Evolutionary conservation across 2,329 filamentous ascomycete genomes (phyloP), one percentile per base, ranked within the genome.

Genomic region (Aspergillus viridinutans): DNA sequence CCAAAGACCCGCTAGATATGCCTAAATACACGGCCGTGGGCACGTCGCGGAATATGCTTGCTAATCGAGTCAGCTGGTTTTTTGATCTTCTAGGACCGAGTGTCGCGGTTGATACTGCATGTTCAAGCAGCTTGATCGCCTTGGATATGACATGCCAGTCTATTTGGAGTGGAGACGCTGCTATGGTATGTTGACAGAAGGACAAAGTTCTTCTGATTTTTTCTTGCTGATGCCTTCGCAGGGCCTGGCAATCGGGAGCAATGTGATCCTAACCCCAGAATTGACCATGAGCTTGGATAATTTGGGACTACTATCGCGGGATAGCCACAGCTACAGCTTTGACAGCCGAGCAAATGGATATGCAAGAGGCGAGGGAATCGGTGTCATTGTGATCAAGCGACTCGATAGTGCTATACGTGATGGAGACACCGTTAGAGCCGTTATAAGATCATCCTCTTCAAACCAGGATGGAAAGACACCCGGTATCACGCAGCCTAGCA

Each of bases 361-460:
- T 67, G 78, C 69, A 29, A 72, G 80, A 2, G 80, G 78, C 3
- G 83, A 85, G 53, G 81, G 81, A 1, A 64, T 81, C 10, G 75
- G 74, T 0, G 69, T 72, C 0, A 55, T 85, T 0, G 67, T 84
- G 1, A 58, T 85, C 0, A 85, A 84, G 65, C 71, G 65, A 2
- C 64, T 84, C 0, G 66, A 63, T 2, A 65, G 74, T 1, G 83
- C 83, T 0, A 52, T 84, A 2, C 61, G 53, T 0, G 73, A 79
- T 57, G 73, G 73, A 1, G 76, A 80, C 50, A 59, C 69, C 1
- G 73, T 81, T 38, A 67, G 75, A 14, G 69, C 69, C 25, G 61
- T 73, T n/a, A 68, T 74, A 25, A 64, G 70, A 3, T 63, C 59
- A 26, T 63, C 69, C 0, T 62, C 57, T 6, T 57, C 65, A 7